Evolutionary conservation across 2,329 filamentous ascomycete genomes (phyloP).

Genomic region (Monosporascus sp.): DNA sequence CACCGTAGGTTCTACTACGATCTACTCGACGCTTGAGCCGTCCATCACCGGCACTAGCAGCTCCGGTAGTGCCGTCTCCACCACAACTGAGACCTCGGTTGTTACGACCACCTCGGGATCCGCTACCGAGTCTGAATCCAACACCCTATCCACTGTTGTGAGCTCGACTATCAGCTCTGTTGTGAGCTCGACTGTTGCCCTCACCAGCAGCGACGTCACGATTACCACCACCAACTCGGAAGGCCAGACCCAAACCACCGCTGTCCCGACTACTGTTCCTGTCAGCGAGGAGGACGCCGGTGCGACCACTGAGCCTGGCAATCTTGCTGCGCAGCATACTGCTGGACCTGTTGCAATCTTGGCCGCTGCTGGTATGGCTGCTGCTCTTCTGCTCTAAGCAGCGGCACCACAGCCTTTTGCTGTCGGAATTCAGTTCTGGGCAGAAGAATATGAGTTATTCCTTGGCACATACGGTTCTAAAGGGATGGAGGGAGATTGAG

Average conservation of each 20-base stretch:
- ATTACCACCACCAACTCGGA: slow-evolving; percentile 13
- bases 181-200: slow-evolving; percentile 13
- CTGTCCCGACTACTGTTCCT: not conserved
- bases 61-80: slow-evolving; percentile 4
- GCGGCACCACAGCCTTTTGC: not conserved
- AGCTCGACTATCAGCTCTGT: slow-evolving; percentile 9
- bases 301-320: not conserved
- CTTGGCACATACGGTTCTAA: slow-evolving; percentile 7
- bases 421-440: not conserved
- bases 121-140: slow-evolving; percentile 14
- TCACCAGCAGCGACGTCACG: slow-evolving; percentile 14
- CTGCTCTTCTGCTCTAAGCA: slow-evolving; percentile 21
- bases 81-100: slow-evolving; percentile 1
- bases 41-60: not conserved
- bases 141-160: slow-evolving; percentile 14
- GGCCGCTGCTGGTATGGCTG: slow-evolving; percentile 22
- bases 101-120: slow-evolving; percentile 13
- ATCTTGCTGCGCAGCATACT: slow-evolving; percentile 16
- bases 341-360: slow-evolving; percentile 22
- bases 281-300: slow-evolving; percentile 1
- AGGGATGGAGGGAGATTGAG: slow-evolving; percentile 13
- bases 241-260: slow-evolving; percentile 2
- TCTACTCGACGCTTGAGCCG: not conserved
- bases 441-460: slow-evolving; percentile 3
- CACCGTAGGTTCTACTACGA: slow-evolving; percentile 4